Evolutionary conservation across 306 rosid species (phyloP).

Genomic region (Lathyrus sativus): DNA sequence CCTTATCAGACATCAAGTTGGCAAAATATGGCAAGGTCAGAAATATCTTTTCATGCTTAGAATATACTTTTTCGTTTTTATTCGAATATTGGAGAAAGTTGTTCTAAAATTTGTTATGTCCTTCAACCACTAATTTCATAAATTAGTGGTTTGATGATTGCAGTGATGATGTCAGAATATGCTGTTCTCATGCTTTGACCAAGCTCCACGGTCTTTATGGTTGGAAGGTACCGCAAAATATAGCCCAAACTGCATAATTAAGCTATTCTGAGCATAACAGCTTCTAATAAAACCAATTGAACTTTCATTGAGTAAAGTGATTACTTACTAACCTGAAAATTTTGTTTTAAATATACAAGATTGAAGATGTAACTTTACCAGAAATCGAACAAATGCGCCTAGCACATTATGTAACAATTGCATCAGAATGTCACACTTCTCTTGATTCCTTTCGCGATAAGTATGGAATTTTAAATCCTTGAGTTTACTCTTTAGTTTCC

Average conservation of each 20-base stretch:
- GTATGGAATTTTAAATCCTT: slow-evolving; percentile 46
- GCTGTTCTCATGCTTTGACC: slow-evolving; percentile 66
- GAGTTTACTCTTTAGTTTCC: slow-evolving; percentile 4
- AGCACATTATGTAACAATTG: slow-evolving; percentile 86
- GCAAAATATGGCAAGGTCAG: slow-evolving; percentile 82
- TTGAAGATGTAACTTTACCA: slow-evolving; percentile 78
- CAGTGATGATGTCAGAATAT: slow-evolving; percentile 70
- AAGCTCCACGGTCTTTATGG: slow-evolving; percentile 65
- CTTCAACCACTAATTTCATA: slow-evolving; percentile 64
- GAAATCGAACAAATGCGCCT: slow-evolving; percentile 88
- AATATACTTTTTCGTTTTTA: slow-evolving; percentile 7
- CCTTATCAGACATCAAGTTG: slow-evolving; percentile 64
- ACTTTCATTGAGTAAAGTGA: neutral
- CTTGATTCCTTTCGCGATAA: slow-evolving; percentile 54
- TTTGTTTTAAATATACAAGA: slow-evolving; percentile 47
- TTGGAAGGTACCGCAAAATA: slow-evolving; percentile 66
- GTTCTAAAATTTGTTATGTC: slow-evolving; percentile 34
- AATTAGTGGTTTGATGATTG: slow-evolving; percentile 97
- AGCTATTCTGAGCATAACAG: neutral
- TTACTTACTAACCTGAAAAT: slow-evolving; percentile 33
- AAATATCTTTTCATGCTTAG: slow-evolving; percentile 9
- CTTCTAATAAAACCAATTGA: slow-evolving; percentile 13
- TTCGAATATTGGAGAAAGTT: slow-evolving; percentile 7
- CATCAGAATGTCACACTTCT: slow-evolving; percentile 70
- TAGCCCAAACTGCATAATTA: neutral